phyloP scores from a whole-genome alignment of 2,329 filamentous ascomycete species.

The Emmonsia crescens region DNA sequence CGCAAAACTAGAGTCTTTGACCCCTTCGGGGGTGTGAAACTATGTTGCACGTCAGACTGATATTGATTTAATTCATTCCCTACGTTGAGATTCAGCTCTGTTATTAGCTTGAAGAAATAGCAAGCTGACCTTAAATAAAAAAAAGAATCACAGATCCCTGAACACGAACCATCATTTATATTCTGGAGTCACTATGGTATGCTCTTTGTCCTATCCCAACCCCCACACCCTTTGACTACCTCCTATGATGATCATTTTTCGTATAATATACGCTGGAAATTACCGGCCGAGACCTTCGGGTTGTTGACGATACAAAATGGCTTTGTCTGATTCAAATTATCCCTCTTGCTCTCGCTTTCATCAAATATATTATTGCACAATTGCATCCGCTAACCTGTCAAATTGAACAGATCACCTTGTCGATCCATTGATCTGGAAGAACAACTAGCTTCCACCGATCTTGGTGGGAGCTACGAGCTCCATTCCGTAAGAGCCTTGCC shows the following conservation, averaged over 20 bases:
- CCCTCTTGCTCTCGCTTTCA: not conserved
- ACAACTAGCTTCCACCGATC: not conserved
- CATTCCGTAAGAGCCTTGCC: not conserved
- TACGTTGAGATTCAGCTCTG: constrained; percentile 5
- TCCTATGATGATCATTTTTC: constrained; percentile 16
- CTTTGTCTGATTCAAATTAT: constrained; percentile 47
- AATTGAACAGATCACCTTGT: not conserved
- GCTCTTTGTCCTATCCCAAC: not conserved
- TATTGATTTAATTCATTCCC: constrained; percentile 19
- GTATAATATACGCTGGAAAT: constrained; percentile 72
- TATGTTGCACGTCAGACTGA: constrained; percentile 93
- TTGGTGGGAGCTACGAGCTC: not conserved
- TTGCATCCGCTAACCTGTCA: not conserved
- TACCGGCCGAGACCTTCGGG: constrained; percentile 72
- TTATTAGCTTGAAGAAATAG: not conserved
- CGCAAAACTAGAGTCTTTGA: constrained; percentile 98
- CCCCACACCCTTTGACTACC: not conserved
- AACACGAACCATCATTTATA: not conserved
- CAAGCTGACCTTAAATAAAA: constrained; percentile 7
- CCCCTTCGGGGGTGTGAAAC: constrained; percentile 67
- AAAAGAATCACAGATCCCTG: not conserved
- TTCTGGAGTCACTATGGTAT: constrained; percentile 2
- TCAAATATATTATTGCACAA: not conserved
- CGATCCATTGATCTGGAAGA: not conserved
- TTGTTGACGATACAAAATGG: constrained; percentile 74